These are phyloP conservation scores for Deinandra increscens DNA, from an alignment of 129 eudicot species.

Conservation along the genomic window DNA sequence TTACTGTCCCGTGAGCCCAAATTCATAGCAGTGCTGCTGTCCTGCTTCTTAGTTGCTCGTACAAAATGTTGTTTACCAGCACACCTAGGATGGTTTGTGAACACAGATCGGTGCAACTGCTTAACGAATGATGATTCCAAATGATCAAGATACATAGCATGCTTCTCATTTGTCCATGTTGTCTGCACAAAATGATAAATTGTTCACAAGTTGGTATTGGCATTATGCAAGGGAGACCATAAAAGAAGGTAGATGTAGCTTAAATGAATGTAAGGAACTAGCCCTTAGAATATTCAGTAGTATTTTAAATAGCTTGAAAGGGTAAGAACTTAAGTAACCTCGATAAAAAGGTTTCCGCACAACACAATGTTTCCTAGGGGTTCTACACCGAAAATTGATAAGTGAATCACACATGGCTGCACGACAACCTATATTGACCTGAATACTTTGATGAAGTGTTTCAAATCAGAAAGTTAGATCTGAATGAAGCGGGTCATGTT, in stretches of 20 bases:
- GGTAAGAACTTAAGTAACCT: background rate
- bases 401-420: constrained; percentile 1
- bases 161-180: constrained; percentile 65
- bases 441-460: background rate
- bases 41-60: constrained; percentile 10
- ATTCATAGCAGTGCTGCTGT: constrained; percentile 9
- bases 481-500: background rate
- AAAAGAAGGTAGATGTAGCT: background rate
- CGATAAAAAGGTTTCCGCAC: background rate
- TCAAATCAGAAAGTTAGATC: background rate
- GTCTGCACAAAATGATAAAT: constrained; percentile 26
- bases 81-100: constrained; percentile 25
- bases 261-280: background rate
- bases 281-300: background rate
- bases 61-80: constrained; percentile 23
- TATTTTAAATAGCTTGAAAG: background rate
- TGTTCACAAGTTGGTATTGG: constrained; percentile 10
- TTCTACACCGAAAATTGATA: constrained; percentile 11
- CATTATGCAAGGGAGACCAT: constrained; percentile 1
- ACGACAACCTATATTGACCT: background rate
- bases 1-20: constrained; percentile 9
- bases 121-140: constrained; percentile 63
- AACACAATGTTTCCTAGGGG: background rate
- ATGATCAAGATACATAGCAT: constrained; percentile 48
- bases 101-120: constrained; percentile 51